Base-by-base conservation (phyloP, 176 grass and related monocot genomes). In the Musa itinerans region DNA sequence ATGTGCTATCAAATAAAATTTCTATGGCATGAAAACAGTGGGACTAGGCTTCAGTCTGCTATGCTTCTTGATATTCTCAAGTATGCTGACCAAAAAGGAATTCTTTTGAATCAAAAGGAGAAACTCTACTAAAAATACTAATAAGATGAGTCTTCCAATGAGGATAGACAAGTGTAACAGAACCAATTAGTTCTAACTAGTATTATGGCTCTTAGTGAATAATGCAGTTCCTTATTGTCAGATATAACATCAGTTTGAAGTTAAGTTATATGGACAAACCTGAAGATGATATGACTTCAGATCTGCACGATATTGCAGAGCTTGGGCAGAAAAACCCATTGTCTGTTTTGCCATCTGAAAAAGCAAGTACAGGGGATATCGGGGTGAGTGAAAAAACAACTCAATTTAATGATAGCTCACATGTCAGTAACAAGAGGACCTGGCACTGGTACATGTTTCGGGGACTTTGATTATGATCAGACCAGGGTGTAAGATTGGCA, bases 371-470 rank as follows among this genome's bases (percentile, higher is more conserved):
- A 73, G 7, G 20, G n/a, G 3, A 53, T 11, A 22, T 15, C 9
- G 19, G 8, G 14, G 21, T 75, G 24, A 10, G 7, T 29, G 1
- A 14, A 63, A 62, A 59, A 63, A 62, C 54, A 50, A 49, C 43
- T 76, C 83, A 34, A 85, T 76, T 11, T 14, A 27, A 27, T 14
- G 25, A 6, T 43, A 65, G 26, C 51, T 21, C 16, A 21, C 34
- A 51, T 21, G 48, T 19, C 67, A 69, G 27, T 49, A 50, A 22
- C 62, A 63, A 75, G 22, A 52, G 73, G 11, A 97, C 94, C 94
- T 97, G 94, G 71, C 90, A 97, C 79, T 97, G 94, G 78, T 97
- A 97, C 94, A 97, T 97, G 78, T 97, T 97, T 55, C 93, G 88
- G 53, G 93, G 93, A 82, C 89, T 92, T 75, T 97, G 93, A 82